Percentiles rank a stretch among this genome's conserved stretches.
phyloP scores from a whole-genome alignment of 192 early-diverging fungal genomes.

The Linnemannia elongata region DNA sequence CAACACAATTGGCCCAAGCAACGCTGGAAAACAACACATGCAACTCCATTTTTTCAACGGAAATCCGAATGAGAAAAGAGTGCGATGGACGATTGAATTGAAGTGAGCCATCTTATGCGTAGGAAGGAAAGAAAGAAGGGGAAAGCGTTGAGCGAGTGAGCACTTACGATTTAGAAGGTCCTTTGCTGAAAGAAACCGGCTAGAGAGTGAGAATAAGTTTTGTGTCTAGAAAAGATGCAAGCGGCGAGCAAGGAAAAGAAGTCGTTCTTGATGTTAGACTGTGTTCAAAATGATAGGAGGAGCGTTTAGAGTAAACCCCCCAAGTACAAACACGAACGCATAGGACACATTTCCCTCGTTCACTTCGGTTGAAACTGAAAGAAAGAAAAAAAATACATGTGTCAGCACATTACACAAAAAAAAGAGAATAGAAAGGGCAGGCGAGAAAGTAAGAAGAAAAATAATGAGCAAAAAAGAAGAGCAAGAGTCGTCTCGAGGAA shows the following conservation, averaged over 20 bases:
- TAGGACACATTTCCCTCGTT: background rate
- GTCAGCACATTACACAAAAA: slow-evolving; percentile 35
- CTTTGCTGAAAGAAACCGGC: background rate
- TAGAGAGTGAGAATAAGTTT: background rate
- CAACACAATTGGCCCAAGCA: background rate
- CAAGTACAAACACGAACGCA: background rate
- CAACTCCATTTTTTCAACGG: background rate
- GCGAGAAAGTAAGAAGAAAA: background rate
- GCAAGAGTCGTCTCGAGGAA: background rate
- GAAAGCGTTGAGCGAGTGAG: background rate
- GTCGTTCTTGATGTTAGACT: background rate
- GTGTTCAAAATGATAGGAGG: background rate
- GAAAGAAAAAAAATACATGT: slow-evolving; percentile 17
- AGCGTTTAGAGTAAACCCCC: background rate
- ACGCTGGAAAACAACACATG: background rate
- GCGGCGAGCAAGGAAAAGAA: background rate
- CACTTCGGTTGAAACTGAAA: too few relatives aligned
- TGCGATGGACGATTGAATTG: background rate
- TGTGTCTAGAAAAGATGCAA: background rate
- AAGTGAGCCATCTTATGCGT: too few relatives aligned
- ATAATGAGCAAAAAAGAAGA: slow-evolving; percentile 4
- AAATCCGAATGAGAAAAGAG: background rate
- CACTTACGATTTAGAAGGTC: background rate
- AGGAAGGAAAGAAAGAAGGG: background rate
- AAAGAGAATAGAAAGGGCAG: background rate